Conservation (phyloP, 83 land plant species). For the Thuja plicata region DNA sequence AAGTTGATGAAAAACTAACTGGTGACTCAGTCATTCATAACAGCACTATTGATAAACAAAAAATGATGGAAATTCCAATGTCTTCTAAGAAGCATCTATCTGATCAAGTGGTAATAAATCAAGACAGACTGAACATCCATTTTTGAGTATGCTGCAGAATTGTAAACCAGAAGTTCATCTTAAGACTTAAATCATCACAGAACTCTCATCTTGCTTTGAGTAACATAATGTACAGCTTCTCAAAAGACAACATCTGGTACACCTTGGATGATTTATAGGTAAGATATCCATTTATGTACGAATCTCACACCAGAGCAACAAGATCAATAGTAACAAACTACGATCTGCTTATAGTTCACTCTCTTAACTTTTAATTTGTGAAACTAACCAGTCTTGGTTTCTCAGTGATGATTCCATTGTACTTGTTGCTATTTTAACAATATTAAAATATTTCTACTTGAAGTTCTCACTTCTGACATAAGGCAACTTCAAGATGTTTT, state of each 20-base stretch:
- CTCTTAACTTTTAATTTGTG: background rate
- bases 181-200: background rate
- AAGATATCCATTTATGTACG: background rate
- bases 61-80: background rate
- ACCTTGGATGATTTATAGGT: background rate
- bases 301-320: background rate
- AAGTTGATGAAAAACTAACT: background rate
- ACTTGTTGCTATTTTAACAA: background rate
- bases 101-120: background rate
- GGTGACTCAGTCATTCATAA: background rate
- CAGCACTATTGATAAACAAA: background rate
- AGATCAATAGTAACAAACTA: background rate
- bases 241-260: background rate
- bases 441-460: too few species aligned
- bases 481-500: background rate
- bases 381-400: background rate
- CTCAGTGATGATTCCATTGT: background rate
- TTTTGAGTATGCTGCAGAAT: background rate
- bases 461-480: background rate
- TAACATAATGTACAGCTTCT: background rate
- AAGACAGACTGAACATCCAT: background rate
- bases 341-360: background rate
- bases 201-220: background rate
- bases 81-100: background rate
- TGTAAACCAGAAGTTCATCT: background rate